Base-by-base conservation (phyloP, 1,139 yeast genomes). In the Blastobotrys proliferans region DNA sequence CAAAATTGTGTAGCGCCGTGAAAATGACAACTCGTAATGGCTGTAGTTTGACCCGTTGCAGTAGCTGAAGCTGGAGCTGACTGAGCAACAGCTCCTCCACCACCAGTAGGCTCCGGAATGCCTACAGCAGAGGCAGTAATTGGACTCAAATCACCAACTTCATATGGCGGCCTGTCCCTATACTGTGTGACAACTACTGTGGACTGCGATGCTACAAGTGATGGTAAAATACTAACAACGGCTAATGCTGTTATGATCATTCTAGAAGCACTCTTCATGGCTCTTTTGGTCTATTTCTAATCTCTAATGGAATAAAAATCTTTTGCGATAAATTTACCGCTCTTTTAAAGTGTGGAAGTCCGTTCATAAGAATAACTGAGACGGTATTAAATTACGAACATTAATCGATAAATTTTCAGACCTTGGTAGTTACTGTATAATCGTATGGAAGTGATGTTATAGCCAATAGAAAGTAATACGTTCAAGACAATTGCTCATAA, bases 21-120 rank as follows among this genome's bases (percentile, higher is more conserved):
- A 39, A 58, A 55, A 42, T 66, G 69, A 43, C 70, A 66, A 13
- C 52, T 56, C 4, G 63, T 58, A 10, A 63, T 52, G 3, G 49
- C 31, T 28, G 31, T 28, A 13, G 31, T 28, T 28, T 28, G 31
- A 9, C 10, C 31, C 9, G 31, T 9, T 9, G 31, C 14, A 13
- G 13, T 28, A 10, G 13, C 31, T 9, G 13, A 9, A 6, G 31
- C 8, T 6, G 31, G 10, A 13, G 31, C 31, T 9, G 31, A 28
- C 9, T 9, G 8, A 13, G 14, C 10, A 6, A 6, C 13, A 9
- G 10, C 31, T 9, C 14, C 31, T 9, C 14, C 14, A 28, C 31
- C 31, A 9, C 10, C 14, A 6, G 14, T 9, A 28, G 31, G 13
- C 14, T 6, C 14, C n/a, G n/a, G n/a, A n/a, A n/a, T n/a, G n/a